Evolutionary conservation across 768 basidiomycete genomes (phyloP).

Genomic region (Trametes cingulata): DNA sequence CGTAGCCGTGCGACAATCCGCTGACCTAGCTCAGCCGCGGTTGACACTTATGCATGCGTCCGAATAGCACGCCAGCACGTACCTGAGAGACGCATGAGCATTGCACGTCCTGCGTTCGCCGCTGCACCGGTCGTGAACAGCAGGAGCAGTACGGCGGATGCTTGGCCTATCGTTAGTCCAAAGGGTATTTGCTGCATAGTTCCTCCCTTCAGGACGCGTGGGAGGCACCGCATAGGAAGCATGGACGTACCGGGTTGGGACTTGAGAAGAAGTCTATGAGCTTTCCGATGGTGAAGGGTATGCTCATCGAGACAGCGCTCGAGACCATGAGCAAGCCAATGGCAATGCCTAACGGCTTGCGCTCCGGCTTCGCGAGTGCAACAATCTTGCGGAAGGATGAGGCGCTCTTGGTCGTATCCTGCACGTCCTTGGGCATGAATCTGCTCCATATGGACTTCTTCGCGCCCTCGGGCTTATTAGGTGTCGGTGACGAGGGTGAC

Average conservation of each 20-base stretch:
- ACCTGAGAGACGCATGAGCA: conserved; percentile 87
- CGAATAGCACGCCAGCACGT: conserved; percentile 19
- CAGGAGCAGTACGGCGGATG: conserved; percentile 68
- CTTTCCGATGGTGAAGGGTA: conserved; percentile 91
- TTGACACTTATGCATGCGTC: neutral
- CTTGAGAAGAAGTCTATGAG: conserved; percentile 92
- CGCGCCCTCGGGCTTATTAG: neutral
- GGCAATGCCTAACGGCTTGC: conserved; percentile 71
- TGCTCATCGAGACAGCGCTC: conserved; percentile 86
- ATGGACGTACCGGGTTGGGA: conserved; percentile 57
- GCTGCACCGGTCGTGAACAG: conserved; percentile 85
- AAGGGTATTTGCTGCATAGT: conserved; percentile 67
- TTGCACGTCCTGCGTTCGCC: conserved; percentile 82
- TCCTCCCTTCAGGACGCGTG: neutral
- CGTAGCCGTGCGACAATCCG: conserved; percentile 88
- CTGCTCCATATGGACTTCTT: conserved; percentile 23
- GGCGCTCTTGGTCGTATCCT: conserved; percentile 35
- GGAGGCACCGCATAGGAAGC: conserved; percentile 3
- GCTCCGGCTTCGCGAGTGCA: conserved; percentile 80
- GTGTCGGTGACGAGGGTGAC: neutral
- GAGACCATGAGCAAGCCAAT: conserved; percentile 84
- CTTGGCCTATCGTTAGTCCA: conserved; percentile 77
- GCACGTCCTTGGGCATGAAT: conserved; percentile 18
- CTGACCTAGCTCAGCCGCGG: conserved; percentile 51
- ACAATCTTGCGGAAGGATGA: conserved; percentile 77